Percentiles rank a stretch among this genome's conserved stretches.
Evolutionary conservation across 495 filamentous ascomycete species (phyloP).

Genomic region (Aspergillus hancockii): DNA sequence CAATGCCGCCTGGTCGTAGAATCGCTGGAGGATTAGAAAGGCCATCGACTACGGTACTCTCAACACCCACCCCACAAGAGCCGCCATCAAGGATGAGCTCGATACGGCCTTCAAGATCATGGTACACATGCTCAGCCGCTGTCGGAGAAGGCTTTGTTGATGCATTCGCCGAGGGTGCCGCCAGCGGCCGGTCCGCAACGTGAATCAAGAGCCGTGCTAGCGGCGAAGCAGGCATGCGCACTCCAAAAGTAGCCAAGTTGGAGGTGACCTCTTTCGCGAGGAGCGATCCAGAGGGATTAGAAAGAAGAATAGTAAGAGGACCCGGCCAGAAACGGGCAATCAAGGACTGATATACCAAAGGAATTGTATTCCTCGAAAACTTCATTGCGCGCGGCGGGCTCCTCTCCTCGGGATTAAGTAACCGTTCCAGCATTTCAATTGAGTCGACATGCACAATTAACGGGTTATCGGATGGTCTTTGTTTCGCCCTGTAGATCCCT

Average conservation of each 20-base stretch:
- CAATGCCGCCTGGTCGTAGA: slow-evolving; percentile 87
- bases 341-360: slow-evolving; percentile 77
- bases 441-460: slow-evolving; percentile 91
- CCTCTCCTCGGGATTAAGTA: slow-evolving; percentile 48
- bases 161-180: slow-evolving; percentile 94
- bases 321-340: slow-evolving; percentile 92
- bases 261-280: slow-evolving; percentile 89
- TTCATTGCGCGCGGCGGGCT: slow-evolving; percentile 25
- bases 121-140: slow-evolving; percentile 79
- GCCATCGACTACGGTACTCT: slow-evolving; percentile 96
- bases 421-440: slow-evolving; percentile 69
- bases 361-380: slow-evolving; percentile 55
- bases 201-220: slow-evolving; percentile 87
- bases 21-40: slow-evolving; percentile 77
- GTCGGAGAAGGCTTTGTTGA: slow-evolving; percentile 91
- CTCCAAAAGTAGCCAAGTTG: slow-evolving; percentile 79
- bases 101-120: slow-evolving; percentile 85
- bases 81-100: slow-evolving; percentile 90
- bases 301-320: slow-evolving; percentile 87
- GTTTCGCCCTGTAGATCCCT: slow-evolving; percentile 89
- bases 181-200: slow-evolving; percentile 72
- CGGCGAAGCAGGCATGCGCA: slow-evolving; percentile 79
- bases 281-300: slow-evolving; percentile 65
- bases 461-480: slow-evolving; percentile 88
- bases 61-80: slow-evolving; percentile 80